Base-by-base conservation (phyloP, 345 rosid genomes). In the Odontarrhena argentea region DNA sequence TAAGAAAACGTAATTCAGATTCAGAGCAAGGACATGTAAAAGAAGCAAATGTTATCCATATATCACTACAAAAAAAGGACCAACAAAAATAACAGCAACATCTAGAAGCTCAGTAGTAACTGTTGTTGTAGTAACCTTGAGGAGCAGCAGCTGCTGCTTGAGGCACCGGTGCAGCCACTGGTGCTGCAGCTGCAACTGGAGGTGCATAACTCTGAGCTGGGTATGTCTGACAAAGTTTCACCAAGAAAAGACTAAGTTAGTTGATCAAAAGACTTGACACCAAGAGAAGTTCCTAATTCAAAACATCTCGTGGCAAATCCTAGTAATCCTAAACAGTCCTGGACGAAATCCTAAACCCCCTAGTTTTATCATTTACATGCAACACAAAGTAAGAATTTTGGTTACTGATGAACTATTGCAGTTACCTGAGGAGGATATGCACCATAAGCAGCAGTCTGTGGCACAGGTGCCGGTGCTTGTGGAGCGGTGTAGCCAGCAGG, bases 361-460 rank as follows among this genome's bases (percentile, higher is more conserved):
- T 37, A 28, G 10, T 15, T 36, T 44, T 51, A 26, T 25, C 4
- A 36, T 22, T 2, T 22, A 38, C 5, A 14, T 30, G 34, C 7
- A 15, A 50, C 47, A 32, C 11, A 36, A 32, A 36, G 1, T 6
- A 45, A 13, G 38, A 10, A 35, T 47, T 53, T 8, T 0, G n/a
- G 50, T n/a, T n/a, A 30, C 18, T 54, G 41, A 32, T 9, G n/a
- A 54, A 54, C 42, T 11, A 5, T 25, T 54, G 36, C 8, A 6
- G 2, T 64, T 41, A 88, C 99, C 97, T 91, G 99, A 49, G 74
- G 81, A 60, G 96, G 96, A 80, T 91, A 95, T 69, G 90, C 83
- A 37, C 84, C 89, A 79, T 91, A 95, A 3, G 84, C 76, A 60
- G 86, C 80, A 50, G 74, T 73, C 63, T 79, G 99, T 43, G 96